Base-by-base conservation (phyloP, 805 yeast species). In the Torulaspora gathmanii region DNA sequence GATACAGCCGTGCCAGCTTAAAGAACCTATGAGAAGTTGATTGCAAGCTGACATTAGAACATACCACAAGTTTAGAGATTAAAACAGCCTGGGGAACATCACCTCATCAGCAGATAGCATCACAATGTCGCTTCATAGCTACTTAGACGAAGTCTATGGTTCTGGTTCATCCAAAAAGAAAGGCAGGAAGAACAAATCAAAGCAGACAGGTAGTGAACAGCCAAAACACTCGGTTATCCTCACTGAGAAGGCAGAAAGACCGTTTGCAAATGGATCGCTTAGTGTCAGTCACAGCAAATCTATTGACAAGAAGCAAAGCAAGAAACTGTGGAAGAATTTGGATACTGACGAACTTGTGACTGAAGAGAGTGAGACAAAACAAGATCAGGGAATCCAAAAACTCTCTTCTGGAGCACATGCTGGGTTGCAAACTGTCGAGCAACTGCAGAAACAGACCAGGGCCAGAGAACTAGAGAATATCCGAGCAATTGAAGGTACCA, bases 371-470 rank as follows among this genome's bases (percentile, higher is more conserved):
- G 15, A 12, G 13, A 31, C 20, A 17, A 13, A 7, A 10, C 16
- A 15, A 15, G 26, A 31, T 19, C 13, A 10, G 12, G 26, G 30
- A 12, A 33, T 35, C 2, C 51, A 49, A 3, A 28, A 49, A 45
- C 55, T 60, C 54, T 55, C 58, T 15, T 57, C 68, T 2, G 70
- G 69, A 12, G 66, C 68, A 3, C 63, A 56, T 35, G 71, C 65
- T 11, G 81, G 82, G 4, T 57, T 77, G 15, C 79, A 75, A 49
- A 70, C 78, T 0, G 75, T 71, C 3, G 71, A 63, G 4, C 65
- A 72, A 40, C 69, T 75, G 6, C 65, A 67, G 15, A 51, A 50
- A 6, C 73, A 72, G 37, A 57, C 70, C 3, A 61, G 60, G 29
- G 56, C 41, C 1, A 70, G 70, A 40, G 65, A 60, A 29, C 50